Evolutionary conservation across 2,329 filamentous ascomycete species (phyloP).

Genomic region (Dissoconium aciculare): DNA sequence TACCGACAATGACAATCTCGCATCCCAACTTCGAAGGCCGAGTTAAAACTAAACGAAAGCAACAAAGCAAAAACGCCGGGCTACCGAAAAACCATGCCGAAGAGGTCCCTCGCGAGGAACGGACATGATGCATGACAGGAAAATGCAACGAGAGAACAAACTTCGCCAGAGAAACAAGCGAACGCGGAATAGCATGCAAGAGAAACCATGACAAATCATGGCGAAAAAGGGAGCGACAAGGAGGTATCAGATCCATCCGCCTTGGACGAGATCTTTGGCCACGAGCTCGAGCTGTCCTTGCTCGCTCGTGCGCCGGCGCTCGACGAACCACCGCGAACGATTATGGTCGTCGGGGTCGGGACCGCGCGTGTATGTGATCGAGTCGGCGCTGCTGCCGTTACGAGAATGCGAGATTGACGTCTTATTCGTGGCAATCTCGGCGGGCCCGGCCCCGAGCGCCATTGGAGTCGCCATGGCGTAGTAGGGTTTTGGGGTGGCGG

Average conservation of each 20-base stretch:
- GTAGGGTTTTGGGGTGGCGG: slow-evolving; percentile 6
- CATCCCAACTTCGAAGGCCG: too few relatives aligned
- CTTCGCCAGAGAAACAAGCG: too few relatives aligned
- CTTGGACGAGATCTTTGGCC: slow-evolving; percentile 48
- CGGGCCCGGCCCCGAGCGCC: slow-evolving; percentile 4
- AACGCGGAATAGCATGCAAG: too few relatives aligned
- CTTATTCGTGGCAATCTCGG: slow-evolving; percentile 1
- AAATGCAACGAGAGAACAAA: too few relatives aligned
- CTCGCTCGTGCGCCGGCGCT: slow-evolving; percentile 51
- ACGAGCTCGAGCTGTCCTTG: slow-evolving; percentile 50
- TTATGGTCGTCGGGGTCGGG: slow-evolving; percentile 45
- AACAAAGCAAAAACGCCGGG: too few relatives aligned
- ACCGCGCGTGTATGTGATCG: slow-evolving; percentile 51
- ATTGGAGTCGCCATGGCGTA: slow-evolving; percentile 12
- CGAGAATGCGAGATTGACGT: slow-evolving; percentile 14
- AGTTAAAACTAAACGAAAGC: too few relatives aligned
- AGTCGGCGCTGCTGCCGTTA: slow-evolving; percentile 44
- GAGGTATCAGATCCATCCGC: slow-evolving; percentile 33
- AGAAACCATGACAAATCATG: too few relatives aligned
- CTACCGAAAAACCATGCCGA: too few relatives aligned
- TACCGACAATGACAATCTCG: too few relatives aligned
- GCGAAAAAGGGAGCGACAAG: too few relatives aligned
- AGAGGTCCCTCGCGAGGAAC: too few relatives aligned
- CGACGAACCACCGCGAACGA: slow-evolving; percentile 50
- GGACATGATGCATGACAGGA: too few relatives aligned